Percentiles rank a stretch among this genome's conserved stretches.
Conservation (phyloP, 2,329 filamentous ascomycete species). For the Boeremia exigua region DNA sequence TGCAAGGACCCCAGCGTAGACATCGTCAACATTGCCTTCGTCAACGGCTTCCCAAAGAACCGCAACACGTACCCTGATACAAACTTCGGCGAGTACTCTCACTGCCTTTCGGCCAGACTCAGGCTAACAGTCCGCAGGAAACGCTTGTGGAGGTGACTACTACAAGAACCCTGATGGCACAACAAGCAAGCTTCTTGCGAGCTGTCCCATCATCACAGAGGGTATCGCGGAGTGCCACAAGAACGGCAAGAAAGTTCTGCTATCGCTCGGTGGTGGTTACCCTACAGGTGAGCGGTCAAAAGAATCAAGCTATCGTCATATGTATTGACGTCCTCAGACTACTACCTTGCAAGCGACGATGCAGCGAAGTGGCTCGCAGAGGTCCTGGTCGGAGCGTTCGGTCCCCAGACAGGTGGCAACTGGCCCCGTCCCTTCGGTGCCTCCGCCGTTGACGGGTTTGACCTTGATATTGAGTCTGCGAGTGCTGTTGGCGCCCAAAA, state of each 20-base stretch:
- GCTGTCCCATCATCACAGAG: slow-evolving; percentile 52
- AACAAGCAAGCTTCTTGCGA: slow-evolving; percentile 51
- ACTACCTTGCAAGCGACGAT: slow-evolving; percentile 51
- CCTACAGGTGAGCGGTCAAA: neutral
- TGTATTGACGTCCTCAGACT: slow-evolving; percentile 40
- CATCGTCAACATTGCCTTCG: slow-evolving; percentile 63
- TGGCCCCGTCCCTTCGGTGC: slow-evolving; percentile 57
- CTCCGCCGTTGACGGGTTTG: slow-evolving; percentile 58
- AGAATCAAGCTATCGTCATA: too few species aligned
- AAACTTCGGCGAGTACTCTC: slow-evolving; percentile 57
- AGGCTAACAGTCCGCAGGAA: slow-evolving; percentile 26
- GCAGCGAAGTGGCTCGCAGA: slow-evolving; percentile 56
- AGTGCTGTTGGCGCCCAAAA: slow-evolving; percentile 32
- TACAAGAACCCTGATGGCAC: slow-evolving; percentile 41
- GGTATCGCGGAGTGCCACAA: slow-evolving; percentile 42
- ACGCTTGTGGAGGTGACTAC: slow-evolving; percentile 54
- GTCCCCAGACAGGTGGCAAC: slow-evolving; percentile 45
- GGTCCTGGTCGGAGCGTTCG: slow-evolving; percentile 59
- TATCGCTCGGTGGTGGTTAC: slow-evolving; percentile 57
- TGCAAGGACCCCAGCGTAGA: slow-evolving; percentile 60
- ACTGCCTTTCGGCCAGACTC: neutral
- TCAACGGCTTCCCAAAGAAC: slow-evolving; percentile 60
- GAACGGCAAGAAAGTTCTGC: slow-evolving; percentile 46
- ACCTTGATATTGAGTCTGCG: slow-evolving; percentile 55
- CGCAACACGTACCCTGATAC: slow-evolving; percentile 57